phyloP scores from a whole-genome alignment of 2,329 filamentous ascomycete species.

The Torrubiella hemipterigena region DNA sequence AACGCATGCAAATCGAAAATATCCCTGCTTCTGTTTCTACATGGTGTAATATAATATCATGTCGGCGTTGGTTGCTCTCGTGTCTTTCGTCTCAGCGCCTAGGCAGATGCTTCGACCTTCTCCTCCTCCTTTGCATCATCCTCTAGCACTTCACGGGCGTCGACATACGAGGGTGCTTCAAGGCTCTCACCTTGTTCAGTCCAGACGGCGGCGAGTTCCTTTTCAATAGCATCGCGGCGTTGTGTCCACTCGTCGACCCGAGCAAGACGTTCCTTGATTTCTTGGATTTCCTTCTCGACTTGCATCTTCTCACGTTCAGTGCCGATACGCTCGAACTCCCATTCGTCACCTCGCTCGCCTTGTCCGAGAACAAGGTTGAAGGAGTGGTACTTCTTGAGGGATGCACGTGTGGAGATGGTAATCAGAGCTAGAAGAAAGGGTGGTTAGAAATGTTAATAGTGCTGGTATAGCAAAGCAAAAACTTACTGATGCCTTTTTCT shows the following conservation, averaged over 20 bases:
- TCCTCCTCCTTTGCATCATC: too few relatives aligned
- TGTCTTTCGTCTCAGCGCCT: not conserved
- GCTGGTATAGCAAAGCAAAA: not conserved
- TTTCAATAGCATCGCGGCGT: conserved; percentile 69
- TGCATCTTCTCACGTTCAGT: conserved; percentile 87
- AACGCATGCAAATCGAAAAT: too few relatives aligned
- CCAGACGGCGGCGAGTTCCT: conserved; percentile 59
- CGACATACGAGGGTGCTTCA: conserved; percentile 33
- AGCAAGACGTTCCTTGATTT: conserved; percentile 66
- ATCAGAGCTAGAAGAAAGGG: conserved; percentile 54
- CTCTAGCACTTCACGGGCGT: conserved; percentile 8
- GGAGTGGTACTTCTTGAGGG: conserved; percentile 89
- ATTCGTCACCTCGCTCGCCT: conserved; percentile 71
- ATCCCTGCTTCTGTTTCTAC: too few relatives aligned
- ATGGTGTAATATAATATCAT: too few relatives aligned
- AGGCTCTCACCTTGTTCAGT: conserved; percentile 38
- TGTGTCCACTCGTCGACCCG: conserved; percentile 78
- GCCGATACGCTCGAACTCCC: conserved; percentile 89
- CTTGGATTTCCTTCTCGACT: conserved; percentile 80
- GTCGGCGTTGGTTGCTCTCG: too few relatives aligned
- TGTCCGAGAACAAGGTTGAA: conserved; percentile 79
- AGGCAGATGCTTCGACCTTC: not conserved
- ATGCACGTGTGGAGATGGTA: conserved; percentile 89
- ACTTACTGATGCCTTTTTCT: conserved; percentile 81
- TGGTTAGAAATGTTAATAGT: conserved; percentile 10